Percentiles rank a stretch among this genome's conserved stretches.
phyloP scores from a whole-genome alignment of 805 yeast species.

The Yarrowia alimentaria region DNA sequence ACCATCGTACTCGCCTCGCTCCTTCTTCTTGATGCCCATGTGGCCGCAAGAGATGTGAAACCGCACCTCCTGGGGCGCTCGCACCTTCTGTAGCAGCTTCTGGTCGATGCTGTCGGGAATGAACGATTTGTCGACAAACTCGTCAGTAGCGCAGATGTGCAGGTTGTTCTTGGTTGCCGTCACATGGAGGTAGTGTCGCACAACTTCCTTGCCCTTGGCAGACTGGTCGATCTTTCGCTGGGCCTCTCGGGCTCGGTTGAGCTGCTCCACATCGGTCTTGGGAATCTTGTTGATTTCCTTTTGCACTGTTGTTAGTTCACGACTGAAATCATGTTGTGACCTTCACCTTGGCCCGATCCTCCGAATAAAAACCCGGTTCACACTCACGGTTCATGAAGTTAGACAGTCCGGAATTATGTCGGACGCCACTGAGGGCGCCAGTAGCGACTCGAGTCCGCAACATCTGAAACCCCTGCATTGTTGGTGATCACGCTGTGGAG shows the following conservation, averaged over 20 bases:
- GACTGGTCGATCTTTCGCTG: constrained; percentile 18
- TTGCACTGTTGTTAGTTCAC: constrained; percentile 22
- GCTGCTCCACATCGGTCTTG: constrained; percentile 22
- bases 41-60: constrained; percentile 75
- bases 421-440: constrained; percentile 8
- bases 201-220: constrained; percentile 26
- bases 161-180: constrained; percentile 22
- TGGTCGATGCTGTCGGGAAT: constrained; percentile 23
- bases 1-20: constrained; percentile 91
- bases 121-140: constrained; percentile 19
- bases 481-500: constrained; percentile 15
- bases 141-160: constrained; percentile 22
- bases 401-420: constrained; percentile 25
- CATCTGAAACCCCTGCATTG: constrained; percentile 26
- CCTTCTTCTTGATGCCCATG: constrained; percentile 84
- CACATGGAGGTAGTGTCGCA: constrained; percentile 19
- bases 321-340: neutral
- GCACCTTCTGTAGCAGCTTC: constrained; percentile 50
- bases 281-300: constrained; percentile 25
- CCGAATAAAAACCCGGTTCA: neutral
- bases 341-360: no score
- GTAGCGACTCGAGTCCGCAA: constrained; percentile 23
- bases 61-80: constrained; percentile 73
- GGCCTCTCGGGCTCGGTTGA: constrained; percentile 16
- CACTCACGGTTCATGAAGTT: constrained; percentile 25